Evolutionary conservation across 768 basidiomycete genomes (phyloP).

Genomic region (Vararia minispora): DNA sequence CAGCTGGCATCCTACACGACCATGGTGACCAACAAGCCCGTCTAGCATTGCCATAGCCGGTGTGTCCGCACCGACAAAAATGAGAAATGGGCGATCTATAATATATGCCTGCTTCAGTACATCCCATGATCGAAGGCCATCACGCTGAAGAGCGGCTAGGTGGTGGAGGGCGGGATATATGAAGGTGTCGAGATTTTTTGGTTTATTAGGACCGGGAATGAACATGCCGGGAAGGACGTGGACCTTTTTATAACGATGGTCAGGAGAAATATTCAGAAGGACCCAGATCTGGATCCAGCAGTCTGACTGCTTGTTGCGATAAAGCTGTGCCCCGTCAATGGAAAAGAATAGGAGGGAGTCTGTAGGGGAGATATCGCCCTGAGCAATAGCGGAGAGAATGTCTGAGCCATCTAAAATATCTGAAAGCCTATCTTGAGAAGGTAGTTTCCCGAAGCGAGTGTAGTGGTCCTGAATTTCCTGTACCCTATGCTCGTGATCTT

Average conservation of each 20-base stretch:
- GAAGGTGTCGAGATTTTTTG: slow-evolving; percentile 20
- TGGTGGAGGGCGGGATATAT: slow-evolving; percentile 23
- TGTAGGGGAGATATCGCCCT: slow-evolving; percentile 6
- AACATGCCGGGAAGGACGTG: slow-evolving; percentile 21
- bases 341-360: slow-evolving; percentile 26
- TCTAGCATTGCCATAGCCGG: slow-evolving; percentile 22
- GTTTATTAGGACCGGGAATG: slow-evolving; percentile 24
- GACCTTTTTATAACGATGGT: slow-evolving; percentile 21
- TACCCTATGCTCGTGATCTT: slow-evolving; percentile 1
- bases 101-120: slow-evolving; percentile 4
- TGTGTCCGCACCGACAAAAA: slow-evolving; percentile 21
- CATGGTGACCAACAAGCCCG: slow-evolving; percentile 27
- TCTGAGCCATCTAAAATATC: slow-evolving; percentile 12
- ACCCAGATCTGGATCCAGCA: slow-evolving; percentile 27
- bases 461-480: neutral
- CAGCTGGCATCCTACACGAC: slow-evolving; percentile 16
- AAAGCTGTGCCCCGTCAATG: slow-evolving; percentile 30
- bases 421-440: neutral
- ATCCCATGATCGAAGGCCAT: slow-evolving; percentile 19
- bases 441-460: neutral
- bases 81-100: slow-evolving; percentile 10
- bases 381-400: neutral
- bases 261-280: slow-evolving; percentile 18
- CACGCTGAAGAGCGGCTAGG: slow-evolving; percentile 18
- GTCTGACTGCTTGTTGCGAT: slow-evolving; percentile 22